Percentiles rank a stretch among this genome's conserved stretches.
Evolutionary conservation across 208 protist species (phyloP).

Genomic region (Tritrichomonas foetus): DNA sequence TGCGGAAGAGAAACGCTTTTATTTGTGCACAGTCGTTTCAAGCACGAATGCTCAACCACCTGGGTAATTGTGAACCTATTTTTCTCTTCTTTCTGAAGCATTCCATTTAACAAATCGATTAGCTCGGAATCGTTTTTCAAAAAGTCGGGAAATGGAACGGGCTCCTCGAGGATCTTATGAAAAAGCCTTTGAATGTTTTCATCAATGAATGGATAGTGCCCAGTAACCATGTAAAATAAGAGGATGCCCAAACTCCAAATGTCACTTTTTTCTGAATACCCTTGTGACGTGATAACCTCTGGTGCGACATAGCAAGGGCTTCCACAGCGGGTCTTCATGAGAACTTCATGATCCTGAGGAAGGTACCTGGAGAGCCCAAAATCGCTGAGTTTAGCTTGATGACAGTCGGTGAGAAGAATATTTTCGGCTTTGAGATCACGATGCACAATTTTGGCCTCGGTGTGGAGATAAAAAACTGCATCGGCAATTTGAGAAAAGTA

Average conservation of each 20-base stretch:
- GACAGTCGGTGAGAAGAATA: conserved; percentile 48
- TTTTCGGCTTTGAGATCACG: conserved; percentile 55
- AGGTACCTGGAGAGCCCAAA: conserved; percentile 51
- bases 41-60: no score
- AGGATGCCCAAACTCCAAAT: conserved; percentile 65
- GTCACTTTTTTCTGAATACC: conserved; percentile 59
- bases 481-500: conserved; percentile 42
- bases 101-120: no score
- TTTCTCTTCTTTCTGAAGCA: no score
- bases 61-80: no score
- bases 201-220: no score
- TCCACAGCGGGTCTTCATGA: conserved; percentile 51
- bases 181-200: no score
- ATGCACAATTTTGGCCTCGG: conserved; percentile 50
- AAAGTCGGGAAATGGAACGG: no score
- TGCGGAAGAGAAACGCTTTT: no score
- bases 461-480: conserved; percentile 48
- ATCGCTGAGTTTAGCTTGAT: conserved; percentile 55
- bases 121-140: no score
- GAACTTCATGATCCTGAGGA: conserved; percentile 44
- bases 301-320: conserved; percentile 60
- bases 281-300: conserved; percentile 54
- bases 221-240: conserved; percentile 57
- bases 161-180: no score
- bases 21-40: no score